These are phyloP conservation scores for Penicillium simplicissimum DNA, from an alignment of 495 filamentous ascomycete species.

Conservation along the genomic window DNA sequence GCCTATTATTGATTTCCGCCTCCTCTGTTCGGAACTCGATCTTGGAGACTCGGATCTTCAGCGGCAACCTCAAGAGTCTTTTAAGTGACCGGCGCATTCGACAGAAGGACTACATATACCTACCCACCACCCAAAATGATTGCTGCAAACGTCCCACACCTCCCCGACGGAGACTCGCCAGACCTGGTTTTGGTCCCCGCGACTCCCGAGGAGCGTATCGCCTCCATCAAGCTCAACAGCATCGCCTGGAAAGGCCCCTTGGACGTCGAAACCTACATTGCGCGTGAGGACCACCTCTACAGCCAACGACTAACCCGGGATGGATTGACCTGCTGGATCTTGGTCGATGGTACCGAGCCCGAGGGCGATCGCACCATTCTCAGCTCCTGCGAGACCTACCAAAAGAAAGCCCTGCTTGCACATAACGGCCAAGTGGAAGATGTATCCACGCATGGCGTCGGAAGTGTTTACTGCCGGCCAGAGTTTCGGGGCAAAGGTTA, in stretches of 20 bases:
- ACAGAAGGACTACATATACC: background rate
- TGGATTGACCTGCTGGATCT: constrained; percentile 82
- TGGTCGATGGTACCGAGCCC: constrained; percentile 59
- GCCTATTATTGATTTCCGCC: background rate
- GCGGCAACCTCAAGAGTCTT: background rate
- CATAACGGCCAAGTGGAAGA: constrained; percentile 56
- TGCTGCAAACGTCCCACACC: constrained; percentile 32
- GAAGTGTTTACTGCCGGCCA: constrained; percentile 80
- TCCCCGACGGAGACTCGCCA: constrained; percentile 61
- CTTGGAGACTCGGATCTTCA: background rate
- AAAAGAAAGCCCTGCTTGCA: constrained; percentile 68
- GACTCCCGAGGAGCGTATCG: constrained; percentile 61
- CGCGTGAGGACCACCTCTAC: constrained; percentile 70
- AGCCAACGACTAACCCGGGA: constrained; percentile 67
- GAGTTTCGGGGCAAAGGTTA: constrained; percentile 75
- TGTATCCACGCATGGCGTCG: constrained; percentile 74
- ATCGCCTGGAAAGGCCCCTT: constrained; percentile 70
- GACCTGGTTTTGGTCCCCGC: constrained; percentile 67
- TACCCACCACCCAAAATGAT: constrained; percentile 29
- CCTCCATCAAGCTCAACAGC: constrained; percentile 68
- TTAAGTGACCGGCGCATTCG: constrained; percentile 1
- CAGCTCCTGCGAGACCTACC: constrained; percentile 79
- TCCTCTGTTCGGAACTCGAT: background rate
- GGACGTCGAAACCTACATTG: constrained; percentile 67
- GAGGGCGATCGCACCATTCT: constrained; percentile 62